Evolutionary conservation across 257 asterid genomes (phyloP).

Genomic region (Solanum piurae): DNA sequence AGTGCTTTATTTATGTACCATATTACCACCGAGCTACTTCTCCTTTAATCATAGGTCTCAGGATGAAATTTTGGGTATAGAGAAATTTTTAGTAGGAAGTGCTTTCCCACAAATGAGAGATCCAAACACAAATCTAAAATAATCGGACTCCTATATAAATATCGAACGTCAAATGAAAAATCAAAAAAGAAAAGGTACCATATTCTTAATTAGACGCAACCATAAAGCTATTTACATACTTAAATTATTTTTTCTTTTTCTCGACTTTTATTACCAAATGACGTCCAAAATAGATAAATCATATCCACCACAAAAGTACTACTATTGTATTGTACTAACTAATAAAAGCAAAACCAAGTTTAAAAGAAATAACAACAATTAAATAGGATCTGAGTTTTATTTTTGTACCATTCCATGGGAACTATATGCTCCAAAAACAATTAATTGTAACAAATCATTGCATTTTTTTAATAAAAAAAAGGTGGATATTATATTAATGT

Average conservation of each 20-base stretch:
- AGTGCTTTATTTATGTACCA: not conserved
- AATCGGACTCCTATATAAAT: no score
- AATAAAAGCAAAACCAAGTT: not conserved
- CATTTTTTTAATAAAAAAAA: not conserved
- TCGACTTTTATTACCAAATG: not conserved
- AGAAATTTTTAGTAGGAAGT: no score
- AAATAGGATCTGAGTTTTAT: not conserved
- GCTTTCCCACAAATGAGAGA: no score
- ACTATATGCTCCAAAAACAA: not conserved
- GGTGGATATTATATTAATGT: not conserved
- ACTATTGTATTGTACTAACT: not conserved
- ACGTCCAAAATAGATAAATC: not conserved
- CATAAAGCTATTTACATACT: not conserved
- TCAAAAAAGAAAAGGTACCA: no score
- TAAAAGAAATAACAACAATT: not conserved
- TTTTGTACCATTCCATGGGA: not conserved
- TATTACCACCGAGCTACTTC: not conserved
- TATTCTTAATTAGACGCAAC: not conserved
- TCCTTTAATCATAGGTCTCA: no score
- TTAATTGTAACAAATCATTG: not conserved
- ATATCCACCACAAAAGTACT: not conserved
- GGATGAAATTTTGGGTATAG: no score
- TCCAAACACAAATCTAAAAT: no score
- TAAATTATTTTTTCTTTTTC: not conserved
- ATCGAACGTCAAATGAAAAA: no score